phyloP scores from a whole-genome alignment of 345 rosid genomes.

The Acer negundo region DNA sequence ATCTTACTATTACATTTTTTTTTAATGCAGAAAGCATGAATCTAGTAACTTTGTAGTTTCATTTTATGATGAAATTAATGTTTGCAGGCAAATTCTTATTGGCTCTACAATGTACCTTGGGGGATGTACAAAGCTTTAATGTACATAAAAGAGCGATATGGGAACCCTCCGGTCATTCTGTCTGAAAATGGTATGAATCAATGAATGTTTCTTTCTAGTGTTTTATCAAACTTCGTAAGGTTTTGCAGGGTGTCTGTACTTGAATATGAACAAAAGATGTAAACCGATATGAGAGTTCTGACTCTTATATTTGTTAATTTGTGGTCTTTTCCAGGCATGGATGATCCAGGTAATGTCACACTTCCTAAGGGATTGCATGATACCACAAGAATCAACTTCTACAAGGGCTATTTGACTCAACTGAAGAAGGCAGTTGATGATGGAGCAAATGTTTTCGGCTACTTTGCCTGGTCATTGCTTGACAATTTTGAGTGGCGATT shows the following conservation, averaged over 20 bases:
- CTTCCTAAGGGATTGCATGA: constrained; percentile 69
- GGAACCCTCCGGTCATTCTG: constrained; percentile 81
- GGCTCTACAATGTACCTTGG: constrained; percentile 98
- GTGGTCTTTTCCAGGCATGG: constrained; percentile 64
- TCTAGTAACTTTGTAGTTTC: not conserved
- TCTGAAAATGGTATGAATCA: constrained; percentile 77
- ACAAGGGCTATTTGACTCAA: constrained; percentile 68
- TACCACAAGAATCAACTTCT: constrained; percentile 75
- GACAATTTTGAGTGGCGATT: constrained; percentile 95
- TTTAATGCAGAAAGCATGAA: not conserved
- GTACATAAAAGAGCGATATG: constrained; percentile 83
- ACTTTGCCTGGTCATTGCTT: constrained; percentile 95
- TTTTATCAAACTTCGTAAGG: not conserved
- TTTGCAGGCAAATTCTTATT: constrained; percentile 74
- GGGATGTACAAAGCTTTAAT: constrained; percentile 88
- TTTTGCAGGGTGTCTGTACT: not conserved
- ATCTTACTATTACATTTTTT: not conserved
- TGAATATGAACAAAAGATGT: not conserved
- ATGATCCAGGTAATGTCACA: constrained; percentile 83
- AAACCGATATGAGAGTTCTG: constrained; percentile 3
- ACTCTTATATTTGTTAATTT: not conserved
- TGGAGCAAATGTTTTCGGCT: constrained; percentile 83
- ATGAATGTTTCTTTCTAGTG: not conserved
- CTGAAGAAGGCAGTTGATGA: constrained; percentile 80
- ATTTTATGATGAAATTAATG: not conserved